These are phyloP conservation scores for Przewalskia tangutica DNA, from an alignment of 257 asterid species.

Conservation along the genomic window DNA sequence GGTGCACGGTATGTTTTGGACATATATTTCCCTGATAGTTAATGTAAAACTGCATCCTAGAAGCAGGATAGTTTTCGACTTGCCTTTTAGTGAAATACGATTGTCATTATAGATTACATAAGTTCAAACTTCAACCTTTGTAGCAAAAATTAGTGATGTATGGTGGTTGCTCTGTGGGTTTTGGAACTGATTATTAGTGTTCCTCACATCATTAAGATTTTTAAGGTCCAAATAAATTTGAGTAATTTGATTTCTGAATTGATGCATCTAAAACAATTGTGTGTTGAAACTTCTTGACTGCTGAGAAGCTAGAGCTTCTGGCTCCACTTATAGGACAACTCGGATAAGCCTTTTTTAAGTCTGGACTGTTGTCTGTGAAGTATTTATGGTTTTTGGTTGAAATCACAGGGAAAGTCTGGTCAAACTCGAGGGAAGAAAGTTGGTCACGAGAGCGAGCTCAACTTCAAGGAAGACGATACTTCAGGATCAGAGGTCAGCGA, in stretches of 20 bases:
- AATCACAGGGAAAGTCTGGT: conserved; percentile 39
- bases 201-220: neutral
- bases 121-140: neutral
- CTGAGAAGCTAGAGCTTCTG: neutral
- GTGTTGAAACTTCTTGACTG: neutral
- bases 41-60: neutral
- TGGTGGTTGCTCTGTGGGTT: neutral
- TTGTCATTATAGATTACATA: too few relatives aligned
- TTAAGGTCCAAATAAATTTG: neutral
- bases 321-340: neutral
- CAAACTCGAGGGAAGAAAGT: conserved; percentile 43
- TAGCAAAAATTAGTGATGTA: neutral
- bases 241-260: neutral
- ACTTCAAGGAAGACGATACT: conserved; percentile 43
- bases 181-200: neutral
- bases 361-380: neutral
- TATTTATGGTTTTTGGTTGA: neutral
- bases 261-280: neutral
- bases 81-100: neutral
- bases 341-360: neutral
- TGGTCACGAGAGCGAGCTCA: conserved; percentile 44
- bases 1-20: conserved; percentile 38
- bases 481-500: conserved; percentile 25
- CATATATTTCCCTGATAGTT: neutral
- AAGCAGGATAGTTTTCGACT: neutral